phyloP scores from a whole-genome alignment of 495 filamentous ascomycete genomes.

The Parachaetomium inaequale region DNA sequence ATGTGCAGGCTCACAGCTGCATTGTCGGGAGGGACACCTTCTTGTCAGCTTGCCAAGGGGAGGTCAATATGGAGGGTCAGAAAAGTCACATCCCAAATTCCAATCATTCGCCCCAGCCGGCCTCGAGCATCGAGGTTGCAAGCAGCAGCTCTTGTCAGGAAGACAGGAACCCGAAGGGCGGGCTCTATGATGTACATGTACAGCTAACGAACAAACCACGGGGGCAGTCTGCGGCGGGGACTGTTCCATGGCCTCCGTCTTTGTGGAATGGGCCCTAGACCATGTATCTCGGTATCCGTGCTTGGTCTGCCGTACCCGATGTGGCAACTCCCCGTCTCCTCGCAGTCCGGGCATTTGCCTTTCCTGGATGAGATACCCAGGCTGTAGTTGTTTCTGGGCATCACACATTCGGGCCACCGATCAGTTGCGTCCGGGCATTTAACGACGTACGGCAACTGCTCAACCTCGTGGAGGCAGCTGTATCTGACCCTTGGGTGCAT shows the following conservation, averaged over 20 bases:
- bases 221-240: neutral
- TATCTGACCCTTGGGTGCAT: conserved; percentile 2
- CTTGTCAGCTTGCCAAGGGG: too few species aligned
- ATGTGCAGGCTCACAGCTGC: too few species aligned
- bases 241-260: neutral
- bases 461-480: neutral
- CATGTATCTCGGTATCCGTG: neutral
- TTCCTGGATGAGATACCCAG: neutral
- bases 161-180: too few species aligned
- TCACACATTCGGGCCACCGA: neutral
- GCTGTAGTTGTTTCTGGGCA: neutral
- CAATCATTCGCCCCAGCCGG: too few species aligned
- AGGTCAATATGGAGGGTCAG: too few species aligned
- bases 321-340: neutral
- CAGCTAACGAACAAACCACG: too few species aligned
- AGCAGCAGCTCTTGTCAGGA: too few species aligned
- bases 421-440: neutral
- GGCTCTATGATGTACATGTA: too few species aligned
- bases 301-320: neutral
- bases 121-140: too few species aligned
- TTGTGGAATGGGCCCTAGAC: neutral
- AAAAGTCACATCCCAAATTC: too few species aligned
- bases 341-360: conserved; percentile 1
- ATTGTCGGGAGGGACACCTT: too few species aligned
- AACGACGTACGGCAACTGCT: neutral